phyloP scores from a whole-genome alignment of 495 filamentous ascomycete genomes.

The Thozetella sp. region DNA sequence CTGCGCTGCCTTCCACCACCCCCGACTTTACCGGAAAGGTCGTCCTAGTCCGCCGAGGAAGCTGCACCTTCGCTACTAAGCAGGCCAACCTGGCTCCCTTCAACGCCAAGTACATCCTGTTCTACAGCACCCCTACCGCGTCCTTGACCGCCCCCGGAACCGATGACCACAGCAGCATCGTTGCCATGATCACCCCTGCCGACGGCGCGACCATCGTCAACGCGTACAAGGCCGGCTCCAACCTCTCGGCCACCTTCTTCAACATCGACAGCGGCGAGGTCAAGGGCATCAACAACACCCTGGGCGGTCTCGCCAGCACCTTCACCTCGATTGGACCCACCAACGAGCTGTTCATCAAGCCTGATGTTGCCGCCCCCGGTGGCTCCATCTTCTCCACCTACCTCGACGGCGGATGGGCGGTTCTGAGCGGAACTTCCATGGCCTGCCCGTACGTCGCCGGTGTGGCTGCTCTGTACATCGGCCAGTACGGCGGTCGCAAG shows the following conservation, averaged over 20 bases:
- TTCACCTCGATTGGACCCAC: slow-evolving; percentile 50
- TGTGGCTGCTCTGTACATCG: slow-evolving; percentile 43
- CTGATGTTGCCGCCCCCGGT: slow-evolving; percentile 48
- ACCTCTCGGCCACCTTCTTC: slow-evolving; percentile 21
- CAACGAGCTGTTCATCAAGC: slow-evolving; percentile 42
- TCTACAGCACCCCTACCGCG: slow-evolving; percentile 20
- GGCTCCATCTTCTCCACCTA: slow-evolving; percentile 49
- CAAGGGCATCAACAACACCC: slow-evolving; percentile 21
- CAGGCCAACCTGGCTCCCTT: slow-evolving; percentile 20
- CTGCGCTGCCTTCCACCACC: slow-evolving; percentile 18
- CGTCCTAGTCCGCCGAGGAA: slow-evolving; percentile 36
- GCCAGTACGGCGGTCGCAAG: slow-evolving; percentile 29
- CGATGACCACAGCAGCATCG: slow-evolving; percentile 9
- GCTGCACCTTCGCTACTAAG: slow-evolving; percentile 17
- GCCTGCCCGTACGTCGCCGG: slow-evolving; percentile 52
- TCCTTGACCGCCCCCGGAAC: slow-evolving; percentile 10
- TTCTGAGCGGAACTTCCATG: slow-evolving; percentile 52
- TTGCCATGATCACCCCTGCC: slow-evolving; percentile 16
- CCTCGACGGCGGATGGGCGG: slow-evolving; percentile 31
- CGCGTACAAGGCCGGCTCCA: slow-evolving; percentile 19
- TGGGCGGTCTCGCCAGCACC: slow-evolving; percentile 23
- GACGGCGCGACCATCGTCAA: slow-evolving; percentile 24
- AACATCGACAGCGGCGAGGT: slow-evolving; percentile 15
- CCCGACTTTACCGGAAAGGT: slow-evolving; percentile 38
- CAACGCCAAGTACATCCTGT: slow-evolving; percentile 24